Evolutionary conservation across 441 rosid species (phyloP), one percentile per base, ranked within the genome.

Genomic region (Sinapis alba): DNA sequence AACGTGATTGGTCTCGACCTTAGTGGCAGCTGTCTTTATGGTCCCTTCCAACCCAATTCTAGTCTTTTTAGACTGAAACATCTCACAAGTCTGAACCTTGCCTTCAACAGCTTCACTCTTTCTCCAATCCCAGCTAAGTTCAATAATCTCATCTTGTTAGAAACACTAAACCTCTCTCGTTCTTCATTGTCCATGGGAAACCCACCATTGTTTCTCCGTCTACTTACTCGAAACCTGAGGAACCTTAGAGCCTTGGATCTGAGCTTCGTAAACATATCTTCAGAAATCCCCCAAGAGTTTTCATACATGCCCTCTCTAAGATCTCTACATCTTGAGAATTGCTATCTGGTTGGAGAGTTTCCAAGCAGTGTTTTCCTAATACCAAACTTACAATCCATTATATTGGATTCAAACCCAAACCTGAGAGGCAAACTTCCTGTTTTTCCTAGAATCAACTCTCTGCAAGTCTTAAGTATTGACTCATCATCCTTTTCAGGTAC

Each of bases 381-480:
- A 5, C 59, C 60, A n/a, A 45, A 7, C 59, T 27, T 66, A 45
- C 16, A 28, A 2, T 66, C 71, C 24, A 50, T 66, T 47, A 26
- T 6, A 24, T 18, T 66, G 43, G 54, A 15, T 28, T 0, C 1
- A 2, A 66, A 66, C 12, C 23, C 28, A 5, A 6, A 66, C 7
- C 38, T 66, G 6, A 66, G 59, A 27, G 71, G 71, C 3, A 1
- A 16, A 0, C 71, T 66, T 28, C 71, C 71, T 26, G n/a, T 6
- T 4, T 66, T 45, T 8, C 16, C 0, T n/a, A 4, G 6, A 26
- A 50, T 47, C 32, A 27, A 50, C 28, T 64, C 69, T 27, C 1
- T 66, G 41, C 21, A 66, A 63, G 58, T 53, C 65, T n/a, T 76
- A 20, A 15, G 73, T 60, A 67, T 51, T 18, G 3, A 58, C 0